Conservation (phyloP, 2,329 filamentous ascomycete species). For the Fusarium agapanthi region DNA sequence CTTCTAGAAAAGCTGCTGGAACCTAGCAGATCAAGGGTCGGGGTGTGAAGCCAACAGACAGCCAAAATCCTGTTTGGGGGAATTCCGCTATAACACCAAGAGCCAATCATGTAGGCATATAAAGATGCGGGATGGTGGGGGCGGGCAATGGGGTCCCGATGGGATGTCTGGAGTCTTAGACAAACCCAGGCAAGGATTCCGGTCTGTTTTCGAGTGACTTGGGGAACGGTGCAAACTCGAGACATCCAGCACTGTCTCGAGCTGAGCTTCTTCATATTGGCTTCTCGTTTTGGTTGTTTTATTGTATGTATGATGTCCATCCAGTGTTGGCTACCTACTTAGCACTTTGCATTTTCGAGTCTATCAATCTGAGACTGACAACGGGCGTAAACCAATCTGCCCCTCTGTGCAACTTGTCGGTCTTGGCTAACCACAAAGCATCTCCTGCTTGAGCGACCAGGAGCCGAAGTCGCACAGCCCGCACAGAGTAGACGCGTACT, state of each 20-base stretch:
- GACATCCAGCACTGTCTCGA: slow-evolving; percentile 25
- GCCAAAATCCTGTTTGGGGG: slow-evolving; percentile 39
- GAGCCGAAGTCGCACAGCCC: slow-evolving; percentile 17
- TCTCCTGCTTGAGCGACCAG: slow-evolving; percentile 18
- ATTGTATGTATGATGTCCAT: not conserved
- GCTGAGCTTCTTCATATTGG: not conserved
- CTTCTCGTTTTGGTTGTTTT: slow-evolving; percentile 21
- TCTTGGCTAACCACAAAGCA: slow-evolving; percentile 10
- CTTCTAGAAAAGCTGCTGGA: slow-evolving; percentile 44
- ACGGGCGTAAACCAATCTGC: slow-evolving; percentile 27
- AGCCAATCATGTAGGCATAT: slow-evolving; percentile 33
- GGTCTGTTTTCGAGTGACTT: slow-evolving; percentile 48
- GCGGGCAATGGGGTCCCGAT: slow-evolving; percentile 32
- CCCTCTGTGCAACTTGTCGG: slow-evolving; percentile 23
- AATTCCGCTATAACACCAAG: not conserved
- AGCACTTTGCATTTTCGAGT: slow-evolving; percentile 7
- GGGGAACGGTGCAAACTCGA: slow-evolving; percentile 41
- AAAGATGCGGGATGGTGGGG: slow-evolving; percentile 41
- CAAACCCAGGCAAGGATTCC: slow-evolving; percentile 42
- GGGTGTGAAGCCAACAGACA: slow-evolving; percentile 26
- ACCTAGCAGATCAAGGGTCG: slow-evolving; percentile 30
- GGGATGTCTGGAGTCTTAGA: slow-evolving; percentile 35
- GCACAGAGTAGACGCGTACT: not conserved
- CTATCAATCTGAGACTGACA: slow-evolving; percentile 15
- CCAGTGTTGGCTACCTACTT: not conserved